These are phyloP conservation scores for Rhododendron vialii DNA, from an alignment of 148 eudicot genomes.

Conservation along the genomic window DNA sequence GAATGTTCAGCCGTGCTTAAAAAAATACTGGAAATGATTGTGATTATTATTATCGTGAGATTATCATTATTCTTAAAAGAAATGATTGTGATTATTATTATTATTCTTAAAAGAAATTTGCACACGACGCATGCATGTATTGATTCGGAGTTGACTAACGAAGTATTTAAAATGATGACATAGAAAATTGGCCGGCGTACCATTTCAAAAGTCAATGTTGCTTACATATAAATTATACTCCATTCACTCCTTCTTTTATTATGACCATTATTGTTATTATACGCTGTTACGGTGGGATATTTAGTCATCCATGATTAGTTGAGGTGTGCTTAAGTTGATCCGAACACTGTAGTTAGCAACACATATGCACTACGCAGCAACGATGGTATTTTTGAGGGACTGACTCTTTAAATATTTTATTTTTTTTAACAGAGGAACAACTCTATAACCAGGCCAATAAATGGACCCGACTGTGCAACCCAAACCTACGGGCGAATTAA, in stretches of 20 bases:
- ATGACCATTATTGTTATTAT: too few species aligned
- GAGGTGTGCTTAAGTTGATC: neutral
- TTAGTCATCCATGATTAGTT: too few species aligned
- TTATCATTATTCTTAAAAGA: neutral
- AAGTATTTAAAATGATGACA: neutral
- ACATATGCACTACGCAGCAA: neutral
- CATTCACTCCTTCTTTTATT: too few species aligned
- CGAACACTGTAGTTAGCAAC: too few species aligned
- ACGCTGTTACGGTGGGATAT: too few species aligned
- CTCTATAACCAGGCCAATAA: too few species aligned
- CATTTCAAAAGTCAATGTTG: neutral
- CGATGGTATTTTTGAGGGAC: neutral
- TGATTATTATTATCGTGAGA: neutral
- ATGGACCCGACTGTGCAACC: too few species aligned
- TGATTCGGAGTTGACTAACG: slow-evolving; percentile 5
- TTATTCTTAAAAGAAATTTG: neutral
- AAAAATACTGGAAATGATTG: neutral
- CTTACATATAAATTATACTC: neutral
- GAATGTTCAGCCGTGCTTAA: neutral
- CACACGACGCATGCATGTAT: neutral
- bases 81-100: neutral
- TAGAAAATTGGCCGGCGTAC: neutral
- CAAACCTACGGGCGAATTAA: too few species aligned
- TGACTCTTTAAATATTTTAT: neutral
- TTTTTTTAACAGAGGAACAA: too few species aligned